Conservation (phyloP, 331 rosid genomes). For the Malus hybrid region DNA sequence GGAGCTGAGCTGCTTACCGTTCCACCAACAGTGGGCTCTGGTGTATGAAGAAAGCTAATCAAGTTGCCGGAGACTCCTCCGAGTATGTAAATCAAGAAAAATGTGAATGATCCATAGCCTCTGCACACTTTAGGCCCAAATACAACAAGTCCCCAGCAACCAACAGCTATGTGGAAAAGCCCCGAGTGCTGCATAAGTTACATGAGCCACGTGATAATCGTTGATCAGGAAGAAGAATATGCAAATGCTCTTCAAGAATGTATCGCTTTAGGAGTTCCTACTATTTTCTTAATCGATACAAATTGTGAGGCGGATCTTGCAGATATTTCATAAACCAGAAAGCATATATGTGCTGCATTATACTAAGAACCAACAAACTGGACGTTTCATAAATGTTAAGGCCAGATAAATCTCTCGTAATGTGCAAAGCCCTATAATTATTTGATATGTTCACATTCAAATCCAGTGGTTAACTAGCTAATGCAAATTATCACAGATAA, state of each 20-base stretch:
- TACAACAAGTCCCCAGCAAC: conserved; percentile 47
- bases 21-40: conserved; percentile 83
- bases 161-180: conserved; percentile 50
- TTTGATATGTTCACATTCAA: neutral
- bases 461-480: neutral
- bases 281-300: neutral
- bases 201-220: neutral
- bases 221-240: neutral
- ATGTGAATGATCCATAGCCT: conserved; percentile 79
- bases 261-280: neutral
- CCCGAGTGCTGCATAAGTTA: conserved; percentile 72
- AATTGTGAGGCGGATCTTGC: neutral
- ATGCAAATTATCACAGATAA: neutral
- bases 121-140: conserved; percentile 84
- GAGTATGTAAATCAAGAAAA: conserved; percentile 66
- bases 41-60: conserved; percentile 78
- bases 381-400: neutral
- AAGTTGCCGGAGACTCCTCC: conserved; percentile 91
- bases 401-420: neutral
- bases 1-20: conserved; percentile 39
- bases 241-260: neutral
- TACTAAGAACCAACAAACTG: neutral
- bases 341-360: neutral
- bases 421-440: neutral
- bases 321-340: neutral